These are phyloP conservation scores for Dendrobium officinale DNA, from an alignment of 106 monocot genomes.

Conservation along the genomic window DNA sequence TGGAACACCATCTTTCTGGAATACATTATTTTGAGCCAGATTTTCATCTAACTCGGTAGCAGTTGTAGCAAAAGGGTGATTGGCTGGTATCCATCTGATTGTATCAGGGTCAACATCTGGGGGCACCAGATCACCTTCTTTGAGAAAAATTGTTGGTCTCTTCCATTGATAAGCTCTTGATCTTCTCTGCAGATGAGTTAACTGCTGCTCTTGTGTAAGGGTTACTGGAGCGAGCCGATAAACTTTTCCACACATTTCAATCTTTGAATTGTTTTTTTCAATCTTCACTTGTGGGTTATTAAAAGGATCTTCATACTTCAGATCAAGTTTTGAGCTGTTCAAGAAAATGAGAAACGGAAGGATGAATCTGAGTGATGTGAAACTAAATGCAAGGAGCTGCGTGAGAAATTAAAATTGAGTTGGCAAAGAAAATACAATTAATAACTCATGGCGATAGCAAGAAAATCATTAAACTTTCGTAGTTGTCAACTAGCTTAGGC, in stretches of 20 bases:
- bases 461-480: too few species aligned
- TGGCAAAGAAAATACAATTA: too few species aligned
- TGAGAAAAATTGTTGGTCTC: slow-evolving; percentile 82
- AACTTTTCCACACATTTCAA: slow-evolving; percentile 86
- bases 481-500: too few species aligned
- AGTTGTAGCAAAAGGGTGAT: slow-evolving; percentile 91
- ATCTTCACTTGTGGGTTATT: slow-evolving; percentile 85
- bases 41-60: slow-evolving; percentile 71
- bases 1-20: slow-evolving; percentile 81
- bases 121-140: slow-evolving; percentile 86
- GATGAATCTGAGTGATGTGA: background rate
- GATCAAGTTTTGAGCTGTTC: slow-evolving; percentile 50
- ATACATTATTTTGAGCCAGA: slow-evolving; percentile 64
- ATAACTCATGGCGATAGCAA: too few species aligned
- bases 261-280: slow-evolving; percentile 46
- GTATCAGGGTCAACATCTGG: slow-evolving; percentile 79
- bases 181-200: slow-evolving; percentile 71
- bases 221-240: slow-evolving; percentile 77
- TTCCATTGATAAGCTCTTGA: slow-evolving; percentile 88
- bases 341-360: background rate
- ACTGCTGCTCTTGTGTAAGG: slow-evolving; percentile 68
- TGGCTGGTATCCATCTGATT: slow-evolving; percentile 82
- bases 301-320: slow-evolving; percentile 91
- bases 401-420: too few species aligned
- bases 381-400: too few species aligned